A percentile compares a stretch with the other conserved stretches of the same genome.
phyloP scores from a whole-genome alignment of 2,329 filamentous ascomycete species.

The Monosporascus sp. region DNA sequence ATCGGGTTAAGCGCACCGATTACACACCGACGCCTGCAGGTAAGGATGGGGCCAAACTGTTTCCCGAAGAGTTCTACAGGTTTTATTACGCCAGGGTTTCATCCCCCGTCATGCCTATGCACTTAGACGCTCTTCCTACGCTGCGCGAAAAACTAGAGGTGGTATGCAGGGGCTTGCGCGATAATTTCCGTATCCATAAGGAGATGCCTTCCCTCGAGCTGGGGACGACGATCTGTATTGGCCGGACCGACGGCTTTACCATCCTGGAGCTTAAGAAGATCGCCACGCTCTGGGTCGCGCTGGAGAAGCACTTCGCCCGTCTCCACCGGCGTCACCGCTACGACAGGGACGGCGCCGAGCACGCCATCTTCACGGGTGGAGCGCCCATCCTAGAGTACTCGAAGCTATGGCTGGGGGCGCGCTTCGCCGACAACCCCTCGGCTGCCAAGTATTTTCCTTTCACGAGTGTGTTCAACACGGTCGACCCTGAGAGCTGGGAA shows the following conservation, averaged over 20 bases:
- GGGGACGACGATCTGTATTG: constrained; percentile 10
- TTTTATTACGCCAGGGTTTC: constrained; percentile 11
- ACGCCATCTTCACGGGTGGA: neutral
- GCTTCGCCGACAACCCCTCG: neutral
- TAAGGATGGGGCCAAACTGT: neutral
- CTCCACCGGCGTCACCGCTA: constrained; percentile 5
- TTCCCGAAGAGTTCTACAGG: constrained; percentile 3
- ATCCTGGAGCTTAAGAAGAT: constrained; percentile 15
- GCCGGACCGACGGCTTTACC: constrained; percentile 11
- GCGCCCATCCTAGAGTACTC: neutral
- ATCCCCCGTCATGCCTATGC: constrained; percentile 10
- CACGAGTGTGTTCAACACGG: neutral
- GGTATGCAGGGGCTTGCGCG: constrained; percentile 5
- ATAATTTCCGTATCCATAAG: constrained; percentile 11
- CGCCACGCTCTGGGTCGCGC: constrained; percentile 5
- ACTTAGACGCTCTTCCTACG: neutral
- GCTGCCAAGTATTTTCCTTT: neutral
- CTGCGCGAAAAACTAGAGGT: neutral
- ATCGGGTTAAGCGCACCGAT: neutral
- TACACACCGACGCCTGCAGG: neutral
- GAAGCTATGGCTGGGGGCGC: neutral
- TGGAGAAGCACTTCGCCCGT: neutral
- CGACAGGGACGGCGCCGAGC: neutral
- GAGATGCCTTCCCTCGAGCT: constrained; percentile 7
- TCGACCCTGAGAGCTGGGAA: neutral